Percentiles rank a stretch among this genome's conserved stretches.
Evolutionary conservation across 1,139 yeast genomes (phyloP).

Genomic region (Wickerhamomyces sp.): DNA sequence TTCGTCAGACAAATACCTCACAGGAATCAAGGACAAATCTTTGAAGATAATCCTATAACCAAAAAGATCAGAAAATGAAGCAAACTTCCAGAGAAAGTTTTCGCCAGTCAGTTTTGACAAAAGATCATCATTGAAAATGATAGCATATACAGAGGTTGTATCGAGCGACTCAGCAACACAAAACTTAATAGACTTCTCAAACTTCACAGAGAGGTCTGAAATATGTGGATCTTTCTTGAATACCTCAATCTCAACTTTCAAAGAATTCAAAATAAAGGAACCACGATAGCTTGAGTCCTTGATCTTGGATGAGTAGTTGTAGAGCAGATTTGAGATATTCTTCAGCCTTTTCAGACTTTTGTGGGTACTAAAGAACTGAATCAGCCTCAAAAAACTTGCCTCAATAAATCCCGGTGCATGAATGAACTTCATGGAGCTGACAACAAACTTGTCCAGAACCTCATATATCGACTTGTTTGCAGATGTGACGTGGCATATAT

Average conservation of each 20-base stretch:
- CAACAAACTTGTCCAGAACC: conserved; percentile 14
- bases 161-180: conserved; percentile 23
- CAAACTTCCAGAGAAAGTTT: conserved; percentile 15
- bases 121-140: conserved; percentile 11
- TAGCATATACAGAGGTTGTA: conserved; percentile 5
- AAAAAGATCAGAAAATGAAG: conserved; percentile 8
- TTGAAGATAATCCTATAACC: conserved; percentile 6
- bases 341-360: conserved; percentile 25
- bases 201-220: conserved; percentile 9
- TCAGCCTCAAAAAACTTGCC: conserved; percentile 3
- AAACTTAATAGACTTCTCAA: conserved; percentile 22
- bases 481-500: conserved; percentile 1
- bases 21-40: conserved; percentile 1
- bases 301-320: conserved; percentile 22
- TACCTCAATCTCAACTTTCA: conserved; percentile 9
- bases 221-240: background rate
- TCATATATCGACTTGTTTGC: background rate
- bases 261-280: conserved; percentile 6
- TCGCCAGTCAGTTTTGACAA: conserved; percentile 5
- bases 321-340: conserved; percentile 28
- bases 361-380: conserved; percentile 4
- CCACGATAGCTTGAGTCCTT: conserved; percentile 7
- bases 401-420: conserved; percentile 6
- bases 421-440: conserved; percentile 3
- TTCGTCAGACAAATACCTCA: conserved; percentile 10